Percentiles rank a stretch among this genome's conserved stretches.
Evolutionary conservation across 495 filamentous ascomycete genomes (phyloP).

Genomic region (Talaromyces wortmannii): DNA sequence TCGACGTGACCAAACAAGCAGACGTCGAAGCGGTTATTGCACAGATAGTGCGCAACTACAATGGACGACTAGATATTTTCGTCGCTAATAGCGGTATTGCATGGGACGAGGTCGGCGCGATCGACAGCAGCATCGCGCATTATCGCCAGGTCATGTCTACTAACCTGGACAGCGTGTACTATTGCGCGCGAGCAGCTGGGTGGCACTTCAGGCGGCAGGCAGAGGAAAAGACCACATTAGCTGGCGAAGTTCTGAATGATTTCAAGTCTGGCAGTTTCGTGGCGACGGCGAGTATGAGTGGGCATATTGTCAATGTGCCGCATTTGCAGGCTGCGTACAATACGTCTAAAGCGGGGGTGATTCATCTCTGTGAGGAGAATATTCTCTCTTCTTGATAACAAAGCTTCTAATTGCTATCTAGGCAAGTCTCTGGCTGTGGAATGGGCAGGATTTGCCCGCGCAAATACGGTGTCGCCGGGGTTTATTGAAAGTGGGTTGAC

Average conservation of each 20-base stretch:
- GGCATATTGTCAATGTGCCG: slow-evolving; percentile 82
- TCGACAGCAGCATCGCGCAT: slow-evolving; percentile 22
- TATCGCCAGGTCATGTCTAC: slow-evolving; percentile 33
- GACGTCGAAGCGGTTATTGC: slow-evolving; percentile 22
- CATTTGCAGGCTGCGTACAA: slow-evolving; percentile 86
- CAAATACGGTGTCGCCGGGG: slow-evolving; percentile 77
- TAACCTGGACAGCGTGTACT: slow-evolving; percentile 41
- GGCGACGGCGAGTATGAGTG: slow-evolving; percentile 56
- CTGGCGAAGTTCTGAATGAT: not conserved
- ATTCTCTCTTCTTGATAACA: not conserved
- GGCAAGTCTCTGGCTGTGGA: slow-evolving; percentile 63
- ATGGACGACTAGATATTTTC: slow-evolving; percentile 63
- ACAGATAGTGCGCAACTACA: slow-evolving; percentile 52
- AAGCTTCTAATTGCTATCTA: not conserved
- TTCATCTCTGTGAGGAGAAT: slow-evolving; percentile 62
- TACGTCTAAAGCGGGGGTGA: slow-evolving; percentile 77
- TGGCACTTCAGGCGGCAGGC: slow-evolving; percentile 29
- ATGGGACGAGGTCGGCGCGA: slow-evolving; percentile 27
- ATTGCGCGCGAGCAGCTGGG: slow-evolving; percentile 35
- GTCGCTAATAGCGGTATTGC: slow-evolving; percentile 70
- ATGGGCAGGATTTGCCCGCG: slow-evolving; percentile 79
- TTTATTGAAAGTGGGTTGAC: slow-evolving; percentile 79
- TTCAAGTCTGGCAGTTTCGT: slow-evolving; percentile 30
- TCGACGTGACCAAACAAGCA: not conserved
- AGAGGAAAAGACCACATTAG: not conserved